These are phyloP conservation scores for Hypoxylon sp. DNA, from an alignment of 2,329 filamentous ascomycete genomes.

Conservation along the genomic window DNA sequence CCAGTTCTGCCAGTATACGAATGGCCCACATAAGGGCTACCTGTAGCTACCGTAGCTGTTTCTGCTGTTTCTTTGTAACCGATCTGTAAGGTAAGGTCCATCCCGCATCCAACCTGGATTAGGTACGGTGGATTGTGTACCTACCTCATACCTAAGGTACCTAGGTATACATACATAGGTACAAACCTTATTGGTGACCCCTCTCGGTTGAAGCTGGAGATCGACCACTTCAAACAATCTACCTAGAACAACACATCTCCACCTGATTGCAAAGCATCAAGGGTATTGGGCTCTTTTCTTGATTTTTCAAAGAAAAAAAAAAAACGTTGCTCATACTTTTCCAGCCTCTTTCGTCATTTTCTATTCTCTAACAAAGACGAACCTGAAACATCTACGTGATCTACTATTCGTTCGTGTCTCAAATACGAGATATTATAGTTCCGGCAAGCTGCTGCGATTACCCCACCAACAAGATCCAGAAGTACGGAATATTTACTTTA, in stretches of 20 bases:
- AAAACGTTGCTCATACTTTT: neutral
- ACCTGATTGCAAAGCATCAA: constrained; percentile 21
- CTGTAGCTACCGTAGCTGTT: neutral
- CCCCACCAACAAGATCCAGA: constrained; percentile 40
- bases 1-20: constrained; percentile 24
- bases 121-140: no score
- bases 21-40: constrained; percentile 5
- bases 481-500: constrained; percentile 40
- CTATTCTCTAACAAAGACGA: constrained; percentile 6
- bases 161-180: no score
- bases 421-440: constrained; percentile 6
- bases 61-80: constrained; percentile 8
- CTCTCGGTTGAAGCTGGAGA: constrained; percentile 31
- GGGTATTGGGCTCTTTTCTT: constrained; percentile 5
- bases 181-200: constrained; percentile 13
- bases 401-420: neutral
- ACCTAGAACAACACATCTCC: constrained; percentile 16
- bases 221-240: constrained; percentile 29
- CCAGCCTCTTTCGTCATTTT: constrained; percentile 1
- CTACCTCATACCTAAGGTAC: neutral
- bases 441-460: constrained; percentile 25
- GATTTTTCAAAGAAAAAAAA: neutral
- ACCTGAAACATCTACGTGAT: constrained; percentile 11
- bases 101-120: neutral
- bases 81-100: constrained; percentile 27